Evolutionary conservation across 306 rosid genomes (phyloP), one percentile per base, ranked within the genome.

Genomic region (Sicyos baderoa): DNA sequence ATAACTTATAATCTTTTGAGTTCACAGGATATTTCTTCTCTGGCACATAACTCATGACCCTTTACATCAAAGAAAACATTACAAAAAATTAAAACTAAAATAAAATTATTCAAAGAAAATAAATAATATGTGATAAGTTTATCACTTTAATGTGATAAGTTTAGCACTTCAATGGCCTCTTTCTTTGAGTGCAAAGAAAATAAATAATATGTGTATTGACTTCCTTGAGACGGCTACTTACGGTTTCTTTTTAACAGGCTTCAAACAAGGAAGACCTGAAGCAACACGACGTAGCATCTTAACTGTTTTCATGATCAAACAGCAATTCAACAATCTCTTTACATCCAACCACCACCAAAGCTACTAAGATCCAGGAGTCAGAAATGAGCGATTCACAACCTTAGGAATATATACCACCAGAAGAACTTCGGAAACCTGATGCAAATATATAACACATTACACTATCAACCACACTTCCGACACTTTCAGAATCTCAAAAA

Each of bases 1-100:
- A 92, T 75, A 92, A 82, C 76, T 85, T 88, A 67, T 92, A 92
- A 76, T 92, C 89, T 67, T 82, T 79, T 42, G 96, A 96, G 76
- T 76, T 76, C 63, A 89, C 83, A 75, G 98, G 98, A 81, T 74
- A 92, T 57, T 57, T 82, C 75, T 86, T 92, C 71, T 86, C 91
- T 29, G 75, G 70, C 65, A 72, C 71, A 60, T 51, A 68, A 79
- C 82, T 93, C 98, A 89, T 89, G 82, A 69, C 86, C 82, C 78
- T 76, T 86, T 83, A 83, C 73, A 86, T 37, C 77, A 81, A 74
- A 79, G 82, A 57, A 56, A 56, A 57, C 40, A 57, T 4, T 45
- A 45, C 11, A 9, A 45, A 12, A 5, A 57, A 6, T 15, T 16
- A 50, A n/a, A 50, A 0, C 35, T 10, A 11, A 45, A 50, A 50